A percentile compares a stretch with the other conserved stretches of the same genome.
Conservation (phyloP, 2,329 filamentous ascomycete genomes). For the Hyphodiscus sp. region DNA sequence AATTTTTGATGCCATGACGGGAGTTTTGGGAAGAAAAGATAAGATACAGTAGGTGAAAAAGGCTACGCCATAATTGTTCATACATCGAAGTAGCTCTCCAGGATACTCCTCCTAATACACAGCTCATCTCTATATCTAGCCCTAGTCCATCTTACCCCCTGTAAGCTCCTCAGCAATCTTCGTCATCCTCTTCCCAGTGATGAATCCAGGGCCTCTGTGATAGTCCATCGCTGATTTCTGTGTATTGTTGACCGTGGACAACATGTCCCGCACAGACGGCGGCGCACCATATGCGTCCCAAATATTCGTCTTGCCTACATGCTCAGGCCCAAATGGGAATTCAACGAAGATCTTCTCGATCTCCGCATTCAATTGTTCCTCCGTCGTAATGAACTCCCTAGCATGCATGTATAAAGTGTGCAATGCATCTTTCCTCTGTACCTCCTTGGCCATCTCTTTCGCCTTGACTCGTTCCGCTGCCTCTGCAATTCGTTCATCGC, state of each 20-base stretch:
- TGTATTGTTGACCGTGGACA: conserved; percentile 30
- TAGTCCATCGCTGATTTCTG: conserved; percentile 30
- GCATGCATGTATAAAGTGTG: conserved; percentile 90
- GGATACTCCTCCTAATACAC: conserved; percentile 14
- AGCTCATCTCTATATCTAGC: not conserved
- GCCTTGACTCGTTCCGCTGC: conserved; percentile 36
- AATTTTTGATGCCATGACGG: too few species aligned
- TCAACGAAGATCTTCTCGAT: conserved; percentile 73
- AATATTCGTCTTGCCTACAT: conserved; percentile 19
- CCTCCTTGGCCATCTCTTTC: conserved; percentile 44
- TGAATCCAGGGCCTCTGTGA: conserved; percentile 20
- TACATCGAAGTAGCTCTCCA: conserved; percentile 6
- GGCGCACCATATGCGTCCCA: conserved; percentile 30
- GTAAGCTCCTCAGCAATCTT: conserved; percentile 61
- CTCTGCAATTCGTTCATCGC: conserved; percentile 47
- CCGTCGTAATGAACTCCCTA: conserved; percentile 76
- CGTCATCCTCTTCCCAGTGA: conserved; percentile 52
- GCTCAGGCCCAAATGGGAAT: conserved; percentile 8
- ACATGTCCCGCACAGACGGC: conserved; percentile 42
- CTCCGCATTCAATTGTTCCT: conserved; percentile 65
- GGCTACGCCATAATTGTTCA: conserved; percentile 7
- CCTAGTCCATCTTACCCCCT: conserved; percentile 51
- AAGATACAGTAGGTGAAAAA: not conserved
- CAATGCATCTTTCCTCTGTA: conserved; percentile 61
- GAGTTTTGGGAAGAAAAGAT: too few species aligned